A percentile compares a stretch with the other conserved stretches of the same genome.
phyloP scores from a whole-genome alignment of 1,139 yeast species.

The Protomyces inundatus region DNA sequence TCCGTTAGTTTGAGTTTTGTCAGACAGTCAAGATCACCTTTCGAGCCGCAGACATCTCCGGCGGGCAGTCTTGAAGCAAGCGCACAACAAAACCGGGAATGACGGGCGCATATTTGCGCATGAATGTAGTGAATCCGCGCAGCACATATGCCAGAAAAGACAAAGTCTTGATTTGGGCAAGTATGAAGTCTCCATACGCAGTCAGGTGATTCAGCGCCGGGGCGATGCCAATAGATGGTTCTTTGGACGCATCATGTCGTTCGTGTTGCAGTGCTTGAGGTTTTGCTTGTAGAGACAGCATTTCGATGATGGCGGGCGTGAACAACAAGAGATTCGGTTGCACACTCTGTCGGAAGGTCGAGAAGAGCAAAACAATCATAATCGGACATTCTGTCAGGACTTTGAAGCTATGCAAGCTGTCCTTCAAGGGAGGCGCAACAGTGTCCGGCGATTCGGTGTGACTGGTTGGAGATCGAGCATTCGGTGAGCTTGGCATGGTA shows the following conservation, averaged over 20 bases:
- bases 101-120: constrained; percentile 56
- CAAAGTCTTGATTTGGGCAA: constrained; percentile 96
- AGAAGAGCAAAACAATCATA: constrained; percentile 84
- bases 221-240: constrained; percentile 61
- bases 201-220: not conserved
- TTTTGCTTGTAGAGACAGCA: constrained; percentile 69
- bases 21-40: constrained; percentile 40
- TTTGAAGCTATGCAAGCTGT: constrained; percentile 76
- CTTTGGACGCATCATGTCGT: constrained; percentile 51
- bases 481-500: constrained; percentile 38
- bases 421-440: constrained; percentile 40
- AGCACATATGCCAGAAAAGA: constrained; percentile 91
- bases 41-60: constrained; percentile 88
- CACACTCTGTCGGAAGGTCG: constrained; percentile 75
- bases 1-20: constrained; percentile 1
- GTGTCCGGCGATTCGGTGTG: constrained; percentile 38
- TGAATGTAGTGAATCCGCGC: constrained; percentile 69
- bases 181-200: constrained; percentile 72
- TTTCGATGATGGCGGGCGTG: constrained; percentile 73
- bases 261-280: constrained; percentile 67
- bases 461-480: constrained; percentile 44
- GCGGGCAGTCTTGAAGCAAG: constrained; percentile 88
- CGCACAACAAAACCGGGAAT: constrained; percentile 87
- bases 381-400: constrained; percentile 95
- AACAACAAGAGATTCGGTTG: constrained; percentile 67